Conservation (phyloP, 345 rosid species). For the Ailanthus altissimus region DNA sequence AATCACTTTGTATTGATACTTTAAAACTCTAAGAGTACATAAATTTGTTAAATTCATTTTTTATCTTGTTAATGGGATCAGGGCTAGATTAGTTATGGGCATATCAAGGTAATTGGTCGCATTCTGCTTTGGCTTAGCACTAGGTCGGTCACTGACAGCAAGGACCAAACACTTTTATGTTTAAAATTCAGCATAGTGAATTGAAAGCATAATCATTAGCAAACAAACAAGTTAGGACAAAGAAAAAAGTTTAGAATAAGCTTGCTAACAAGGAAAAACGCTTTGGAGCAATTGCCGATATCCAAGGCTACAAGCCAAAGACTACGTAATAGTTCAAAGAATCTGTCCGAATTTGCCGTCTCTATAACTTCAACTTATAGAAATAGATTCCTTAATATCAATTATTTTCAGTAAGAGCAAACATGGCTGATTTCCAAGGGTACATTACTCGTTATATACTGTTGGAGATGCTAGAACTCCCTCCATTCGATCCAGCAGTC, state of each 20-base stretch:
- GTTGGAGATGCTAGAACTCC: slow-evolving; percentile 78
- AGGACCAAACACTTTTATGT: neutral
- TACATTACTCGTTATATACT: slow-evolving; percentile 67
- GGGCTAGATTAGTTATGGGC: neutral
- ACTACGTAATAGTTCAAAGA: neutral
- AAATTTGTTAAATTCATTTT: too few species aligned
- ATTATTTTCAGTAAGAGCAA: too few species aligned
- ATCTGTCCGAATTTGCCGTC: neutral
- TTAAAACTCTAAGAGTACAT: too few species aligned
- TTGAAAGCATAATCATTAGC: neutral
- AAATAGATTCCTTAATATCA: too few species aligned
- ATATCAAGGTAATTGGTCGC: neutral
- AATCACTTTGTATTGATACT: too few species aligned
- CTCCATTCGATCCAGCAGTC: slow-evolving; percentile 81
- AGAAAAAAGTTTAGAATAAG: neutral
- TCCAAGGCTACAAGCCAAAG: neutral
- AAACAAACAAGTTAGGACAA: neutral
- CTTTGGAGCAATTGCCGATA: neutral
- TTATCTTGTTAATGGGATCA: neutral
- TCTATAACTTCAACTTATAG: too few species aligned
- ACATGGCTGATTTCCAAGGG: too few species aligned
- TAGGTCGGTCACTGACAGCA: neutral
- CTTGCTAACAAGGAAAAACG: neutral
- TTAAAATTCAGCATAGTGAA: neutral
- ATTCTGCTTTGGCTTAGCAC: neutral